phyloP scores from a whole-genome alignment of 441 rosid species.

The Pelargonium australe region DNA sequence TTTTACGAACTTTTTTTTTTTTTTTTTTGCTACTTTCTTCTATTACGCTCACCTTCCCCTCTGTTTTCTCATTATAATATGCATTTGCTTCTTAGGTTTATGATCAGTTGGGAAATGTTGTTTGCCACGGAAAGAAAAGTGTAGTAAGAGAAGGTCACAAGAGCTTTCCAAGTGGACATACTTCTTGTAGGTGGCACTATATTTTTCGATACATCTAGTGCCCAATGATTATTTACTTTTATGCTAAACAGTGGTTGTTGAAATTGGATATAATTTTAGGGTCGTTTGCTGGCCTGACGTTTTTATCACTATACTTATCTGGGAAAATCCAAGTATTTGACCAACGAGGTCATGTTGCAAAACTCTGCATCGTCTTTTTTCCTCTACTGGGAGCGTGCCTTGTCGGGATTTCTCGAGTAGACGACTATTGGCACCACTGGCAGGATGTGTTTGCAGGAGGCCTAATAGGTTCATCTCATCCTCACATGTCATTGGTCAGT shows the following conservation, averaged over 20 bases:
- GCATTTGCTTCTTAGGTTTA: slow-evolving; percentile 40
- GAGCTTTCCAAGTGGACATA: slow-evolving; percentile 94
- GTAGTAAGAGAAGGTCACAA: slow-evolving; percentile 76
- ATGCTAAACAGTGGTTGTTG: not conserved
- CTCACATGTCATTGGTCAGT: not conserved
- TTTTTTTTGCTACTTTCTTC: not conserved
- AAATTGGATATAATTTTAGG: slow-evolving; percentile 29
- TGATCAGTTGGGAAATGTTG: slow-evolving; percentile 56
- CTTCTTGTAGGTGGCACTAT: slow-evolving; percentile 48
- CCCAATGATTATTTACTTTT: not conserved
- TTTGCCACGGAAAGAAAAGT: slow-evolving; percentile 57
- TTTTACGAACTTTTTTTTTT: not conserved
- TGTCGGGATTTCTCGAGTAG: slow-evolving; percentile 82
- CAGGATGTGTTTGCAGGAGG: slow-evolving; percentile 89
- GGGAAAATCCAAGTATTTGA: slow-evolving; percentile 80
- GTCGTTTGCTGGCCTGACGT: slow-evolving; percentile 78
- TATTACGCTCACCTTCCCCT: not conserved
- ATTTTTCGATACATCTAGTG: not conserved
- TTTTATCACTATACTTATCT: slow-evolving; percentile 67
- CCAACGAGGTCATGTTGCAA: slow-evolving; percentile 73
- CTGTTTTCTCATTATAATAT: slow-evolving; percentile 1
- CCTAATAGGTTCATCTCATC: slow-evolving; percentile 45
- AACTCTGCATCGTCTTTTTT: slow-evolving; percentile 58
- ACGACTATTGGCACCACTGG: slow-evolving; percentile 99
- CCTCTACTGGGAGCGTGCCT: slow-evolving; percentile 68